Evolutionary conservation across 352 stramenopile genomes (phyloP).

Genomic region (Phytophthora chlamydospora): DNA sequence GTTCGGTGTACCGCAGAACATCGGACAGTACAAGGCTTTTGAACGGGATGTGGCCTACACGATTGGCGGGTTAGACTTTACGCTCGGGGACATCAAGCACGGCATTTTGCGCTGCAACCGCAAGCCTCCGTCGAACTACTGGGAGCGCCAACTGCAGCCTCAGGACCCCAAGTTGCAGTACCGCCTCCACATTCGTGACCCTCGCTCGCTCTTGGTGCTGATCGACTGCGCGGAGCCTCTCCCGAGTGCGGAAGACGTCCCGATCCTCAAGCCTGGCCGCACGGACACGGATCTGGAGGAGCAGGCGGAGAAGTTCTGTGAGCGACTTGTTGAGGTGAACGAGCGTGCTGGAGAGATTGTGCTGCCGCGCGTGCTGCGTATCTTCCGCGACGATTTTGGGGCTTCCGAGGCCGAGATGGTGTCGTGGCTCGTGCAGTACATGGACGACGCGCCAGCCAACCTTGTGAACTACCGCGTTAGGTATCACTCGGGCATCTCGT

Average conservation of each 20-base stretch:
- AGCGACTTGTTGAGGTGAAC: slow-evolving; percentile 67
- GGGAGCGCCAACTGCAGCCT: slow-evolving; percentile 82
- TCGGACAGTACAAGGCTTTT: slow-evolving; percentile 84
- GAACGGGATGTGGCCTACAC: slow-evolving; percentile 84
- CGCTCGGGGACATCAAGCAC: slow-evolving; percentile 87
- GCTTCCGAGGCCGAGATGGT: slow-evolving; percentile 86
- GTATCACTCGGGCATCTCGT: slow-evolving; percentile 74
- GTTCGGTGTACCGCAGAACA: slow-evolving; percentile 86
- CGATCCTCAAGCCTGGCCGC: slow-evolving; percentile 79
- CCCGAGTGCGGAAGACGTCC: slow-evolving; percentile 61
- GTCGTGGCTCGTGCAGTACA: slow-evolving; percentile 87
- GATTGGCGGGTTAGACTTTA: slow-evolving; percentile 80
- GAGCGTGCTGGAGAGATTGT: slow-evolving; percentile 59
- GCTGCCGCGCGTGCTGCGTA: slow-evolving; percentile 77
- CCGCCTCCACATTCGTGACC: slow-evolving; percentile 87
- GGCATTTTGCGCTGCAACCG: slow-evolving; percentile 89
- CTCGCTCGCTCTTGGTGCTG: slow-evolving; percentile 79
- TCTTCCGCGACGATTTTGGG: slow-evolving; percentile 89
- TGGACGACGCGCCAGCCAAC: slow-evolving; percentile 70
- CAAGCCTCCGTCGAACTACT: slow-evolving; percentile 88
- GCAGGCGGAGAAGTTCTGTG: slow-evolving; percentile 81
- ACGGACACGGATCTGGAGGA: slow-evolving; percentile 88
- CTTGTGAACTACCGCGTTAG: slow-evolving; percentile 81
- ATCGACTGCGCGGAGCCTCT: slow-evolving; percentile 79
- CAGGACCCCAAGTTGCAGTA: slow-evolving; percentile 86